Evolutionary conservation across 2,329 filamentous ascomycete genomes (phyloP).

Genomic region (Talaromyces sp.): DNA sequence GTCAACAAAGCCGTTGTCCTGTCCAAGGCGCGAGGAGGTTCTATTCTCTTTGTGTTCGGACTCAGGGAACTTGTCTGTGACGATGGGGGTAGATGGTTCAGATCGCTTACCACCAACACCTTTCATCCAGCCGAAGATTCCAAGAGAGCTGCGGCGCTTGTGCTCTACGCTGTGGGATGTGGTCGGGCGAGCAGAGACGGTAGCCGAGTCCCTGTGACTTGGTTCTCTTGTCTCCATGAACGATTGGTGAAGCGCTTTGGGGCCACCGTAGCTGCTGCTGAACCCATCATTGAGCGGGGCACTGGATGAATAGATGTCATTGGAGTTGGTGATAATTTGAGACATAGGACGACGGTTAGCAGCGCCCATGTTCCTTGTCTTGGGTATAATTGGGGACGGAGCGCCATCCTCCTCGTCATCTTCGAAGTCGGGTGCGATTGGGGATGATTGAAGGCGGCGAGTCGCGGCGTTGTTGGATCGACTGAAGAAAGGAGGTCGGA

Average conservation of each 20-base stretch:
- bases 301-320: constrained; percentile 19
- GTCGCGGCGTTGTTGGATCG: constrained; percentile 26
- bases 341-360: constrained; percentile 14
- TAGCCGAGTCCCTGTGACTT: constrained; percentile 17
- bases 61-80: constrained; percentile 9
- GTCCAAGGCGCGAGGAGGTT: constrained; percentile 15
- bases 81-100: constrained; percentile 9
- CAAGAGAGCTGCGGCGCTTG: constrained; percentile 41
- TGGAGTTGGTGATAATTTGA: constrained; percentile 17
- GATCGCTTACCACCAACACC: constrained; percentile 29
- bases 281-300: constrained; percentile 17
- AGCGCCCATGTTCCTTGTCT: constrained; percentile 26
- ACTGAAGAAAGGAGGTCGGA: constrained; percentile 41
- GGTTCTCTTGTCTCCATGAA: constrained; percentile 31
- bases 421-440: constrained; percentile 24
- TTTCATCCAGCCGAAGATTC: constrained; percentile 47
- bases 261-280: constrained; percentile 2
- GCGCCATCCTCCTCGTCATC: constrained; percentile 35
- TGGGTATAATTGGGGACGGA: constrained; percentile 38
- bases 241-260: constrained; percentile 29
- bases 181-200: constrained; percentile 22
- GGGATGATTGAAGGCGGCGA: constrained; percentile 30
- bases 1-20: constrained; percentile 7
- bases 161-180: constrained; percentile 37
- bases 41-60: constrained; percentile 16